Evolutionary conservation across 495 filamentous ascomycete genomes (phyloP).

Genomic region (Penicillium chermesinum): DNA sequence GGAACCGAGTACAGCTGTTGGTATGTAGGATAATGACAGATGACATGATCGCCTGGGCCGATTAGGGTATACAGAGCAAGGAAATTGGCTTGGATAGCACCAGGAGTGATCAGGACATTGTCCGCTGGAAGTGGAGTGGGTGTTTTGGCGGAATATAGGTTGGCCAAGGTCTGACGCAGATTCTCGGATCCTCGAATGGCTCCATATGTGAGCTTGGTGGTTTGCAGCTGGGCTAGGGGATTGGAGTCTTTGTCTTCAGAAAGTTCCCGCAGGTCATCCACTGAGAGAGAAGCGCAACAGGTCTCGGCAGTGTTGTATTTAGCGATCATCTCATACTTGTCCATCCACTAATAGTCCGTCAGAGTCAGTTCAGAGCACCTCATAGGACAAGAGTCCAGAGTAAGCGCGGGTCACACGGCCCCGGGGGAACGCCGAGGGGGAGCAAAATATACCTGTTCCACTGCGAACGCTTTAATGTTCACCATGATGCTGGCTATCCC

Average conservation of each 20-base stretch:
- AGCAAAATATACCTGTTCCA: slow-evolving; percentile 58
- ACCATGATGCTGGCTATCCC: slow-evolving; percentile 1
- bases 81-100: slow-evolving; percentile 83
- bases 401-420: slow-evolving; percentile 1
- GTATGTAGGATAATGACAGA: slow-evolving; percentile 87
- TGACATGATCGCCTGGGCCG: slow-evolving; percentile 78
- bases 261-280: slow-evolving; percentile 61
- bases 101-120: slow-evolving; percentile 71
- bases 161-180: slow-evolving; percentile 57
- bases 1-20: slow-evolving; percentile 81
- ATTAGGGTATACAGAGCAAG: slow-evolving; percentile 69
- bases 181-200: slow-evolving; percentile 63
- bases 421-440: slow-evolving; percentile 18
- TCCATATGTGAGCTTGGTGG: slow-evolving; percentile 62
- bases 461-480: slow-evolving; percentile 52
- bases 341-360: slow-evolving; percentile 70
- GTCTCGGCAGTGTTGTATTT: slow-evolving; percentile 86
- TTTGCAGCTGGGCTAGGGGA: slow-evolving; percentile 32
- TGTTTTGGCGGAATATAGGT: slow-evolving; percentile 56
- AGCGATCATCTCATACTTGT: slow-evolving; percentile 67
- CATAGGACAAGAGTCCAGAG: not conserved
- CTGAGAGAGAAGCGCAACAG: slow-evolving; percentile 74
- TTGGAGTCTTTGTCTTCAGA: slow-evolving; percentile 48
- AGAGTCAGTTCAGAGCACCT: not conserved
- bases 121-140: slow-evolving; percentile 51